Base-by-base conservation (phyloP, 768 basidiomycete genomes). In the Rhodotorula kratochvilovae region DNA sequence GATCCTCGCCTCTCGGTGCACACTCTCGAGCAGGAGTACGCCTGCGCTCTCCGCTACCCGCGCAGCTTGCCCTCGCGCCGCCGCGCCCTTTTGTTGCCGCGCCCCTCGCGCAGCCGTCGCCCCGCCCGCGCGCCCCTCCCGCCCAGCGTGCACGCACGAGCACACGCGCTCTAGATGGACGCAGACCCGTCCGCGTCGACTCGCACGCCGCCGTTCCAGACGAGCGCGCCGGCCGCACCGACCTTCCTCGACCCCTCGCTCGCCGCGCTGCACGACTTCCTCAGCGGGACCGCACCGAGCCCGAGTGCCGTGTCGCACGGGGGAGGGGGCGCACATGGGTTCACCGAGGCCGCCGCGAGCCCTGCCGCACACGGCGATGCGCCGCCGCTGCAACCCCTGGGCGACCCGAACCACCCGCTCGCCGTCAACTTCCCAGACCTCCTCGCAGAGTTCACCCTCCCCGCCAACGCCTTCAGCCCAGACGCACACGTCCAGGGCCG, bases 361-460 rank as follows among this genome's bases (percentile, higher is more conserved):
- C 15, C 25, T n/a, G 5, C 2, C 27, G 50, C 50, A n/a, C 25
- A 5, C 25, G 50, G 50, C 36, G 56, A n/a, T 8, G 56, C 29
- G 5, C 1, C 35, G 25, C 12, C 19, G 8, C 7, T 1, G 7
- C 36, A 27, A 5, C 19, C 21, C 17, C 17, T 21, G 5, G 45
- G 45, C 45, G 45, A 46, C 15, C 45, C 45, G 45, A 46, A 16
- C 15, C 4, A 21, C 17, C 15, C 45, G 45, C 45, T 21, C 21
- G 12, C 48, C 25, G 48, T 23, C 48, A 50, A 50, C 48, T 71
- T 71, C 35, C 39, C 61, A 29, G 66, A 67, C 51, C 43, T 71
- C 19, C 51, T 71, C 29, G 70, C 66, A 39, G 61, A 71, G 45
- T 71, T 71, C 50, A 71, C 70, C 27, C 39, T 63, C 1, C 64